Percentiles rank a stretch among this genome's conserved stretches.
These are phyloP conservation scores for Nitzschia sp. DNA, from an alignment of 108 stramenopile species.

Conservation along the genomic window DNA sequence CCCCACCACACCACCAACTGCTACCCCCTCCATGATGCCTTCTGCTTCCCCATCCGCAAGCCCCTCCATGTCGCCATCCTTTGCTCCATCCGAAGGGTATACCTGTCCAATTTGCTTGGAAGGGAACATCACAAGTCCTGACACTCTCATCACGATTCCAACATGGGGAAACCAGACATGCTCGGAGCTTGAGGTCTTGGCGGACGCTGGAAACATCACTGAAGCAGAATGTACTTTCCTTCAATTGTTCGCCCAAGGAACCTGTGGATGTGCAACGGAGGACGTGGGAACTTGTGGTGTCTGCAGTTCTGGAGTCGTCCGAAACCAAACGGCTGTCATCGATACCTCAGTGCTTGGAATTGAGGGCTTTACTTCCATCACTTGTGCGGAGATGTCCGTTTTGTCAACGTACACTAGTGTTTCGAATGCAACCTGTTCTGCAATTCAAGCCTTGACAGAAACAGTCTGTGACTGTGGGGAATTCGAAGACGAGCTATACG, in stretches of 20 bases:
- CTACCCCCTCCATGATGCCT: not conserved
- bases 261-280: constrained; percentile 4
- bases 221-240: constrained; percentile 6
- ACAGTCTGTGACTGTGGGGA: constrained; percentile 1
- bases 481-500: not conserved
- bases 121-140: constrained; percentile 5
- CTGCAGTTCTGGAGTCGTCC: constrained; percentile 1
- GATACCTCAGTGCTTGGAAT: not conserved
- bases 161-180: not conserved
- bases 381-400: not conserved
- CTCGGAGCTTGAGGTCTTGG: constrained; percentile 2
- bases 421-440: not conserved
- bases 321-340: constrained; percentile 1
- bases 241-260: not conserved
- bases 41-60: not conserved
- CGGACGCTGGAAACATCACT: not conserved
- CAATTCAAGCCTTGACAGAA: not conserved
- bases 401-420: not conserved
- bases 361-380: not conserved
- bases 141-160: not conserved
- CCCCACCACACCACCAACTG: not conserved
- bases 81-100: constrained; percentile 2
- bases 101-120: not conserved
- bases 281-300: constrained; percentile 5
- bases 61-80: not conserved